Base-by-base conservation (phyloP, 2,329 filamentous ascomycete genomes). In the Scedosporium apiospermum region DNA sequence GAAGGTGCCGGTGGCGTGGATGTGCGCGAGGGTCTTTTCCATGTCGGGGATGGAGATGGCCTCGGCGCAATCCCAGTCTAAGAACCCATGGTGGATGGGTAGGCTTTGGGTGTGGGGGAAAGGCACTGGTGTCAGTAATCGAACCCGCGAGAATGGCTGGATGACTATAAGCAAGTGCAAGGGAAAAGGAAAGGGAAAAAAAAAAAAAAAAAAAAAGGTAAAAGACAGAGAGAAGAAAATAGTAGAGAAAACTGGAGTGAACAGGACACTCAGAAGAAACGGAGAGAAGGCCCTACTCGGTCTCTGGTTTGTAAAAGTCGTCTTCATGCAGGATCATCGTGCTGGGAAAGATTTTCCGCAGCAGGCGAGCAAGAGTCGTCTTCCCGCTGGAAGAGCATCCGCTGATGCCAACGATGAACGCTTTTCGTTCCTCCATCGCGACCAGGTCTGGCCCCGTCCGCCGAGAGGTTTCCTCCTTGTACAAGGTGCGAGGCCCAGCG, bases 371-470 rank as follows among this genome's bases (percentile, higher is more conserved):
- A 14, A 99, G 83, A 2, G 95, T 98, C 2, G 95, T 98, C 78
- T 99, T 99, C 64, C 95, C 95, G 69, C 90, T 93, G 3, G 90
- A 96, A 1, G 93, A 97, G 66, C 90, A 91, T 63, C 95, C 95
- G 46, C 91, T 96, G 64, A 98, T 86, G 64, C 87, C 91, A 62
- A 98, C 78, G 53, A 96, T 78, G 64, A 93, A 72, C 44, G 82
- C 81, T 60, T 77, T 80, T 21, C 68, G 71, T n/a, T 71, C 66
- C 3, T 64, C 64, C 74, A 78, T 78, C 6, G 41, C 66, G 57
- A 53, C 10, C 7, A 21, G 23, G 18, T 60, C 18, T 42, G n/a
- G 18, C 18, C 44, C 18, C 5, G 16, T 21, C 18, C 44, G 44
- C 51, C 51, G 30, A 34, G 30, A n/a, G 34, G 34, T 38, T 38